phyloP scores from a whole-genome alignment of 768 basidiomycete species.

The Tylopilus sp. region DNA sequence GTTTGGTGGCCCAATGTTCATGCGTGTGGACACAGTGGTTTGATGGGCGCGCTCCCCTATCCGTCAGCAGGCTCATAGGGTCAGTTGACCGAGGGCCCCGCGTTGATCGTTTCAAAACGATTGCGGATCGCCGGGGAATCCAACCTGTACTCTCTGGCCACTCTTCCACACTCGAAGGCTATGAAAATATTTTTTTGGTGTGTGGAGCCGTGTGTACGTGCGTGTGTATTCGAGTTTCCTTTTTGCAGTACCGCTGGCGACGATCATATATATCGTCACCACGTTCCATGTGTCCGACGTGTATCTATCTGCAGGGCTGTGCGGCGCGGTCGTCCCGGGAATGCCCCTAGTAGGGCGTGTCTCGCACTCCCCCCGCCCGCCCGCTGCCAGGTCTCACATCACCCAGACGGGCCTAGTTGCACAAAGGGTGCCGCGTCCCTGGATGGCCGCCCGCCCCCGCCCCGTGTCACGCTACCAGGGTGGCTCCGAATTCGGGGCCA shows the following conservation, averaged over 20 bases:
- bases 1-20: not conserved
- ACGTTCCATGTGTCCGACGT: not conserved
- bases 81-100: not conserved
- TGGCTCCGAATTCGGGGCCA: no score
- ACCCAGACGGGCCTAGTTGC: no score
- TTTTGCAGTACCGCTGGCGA: not conserved
- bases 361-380: no score
- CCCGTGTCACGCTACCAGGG: no score
- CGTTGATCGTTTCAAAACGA: not conserved
- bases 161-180: not conserved
- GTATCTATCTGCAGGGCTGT: no score
- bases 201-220: no score
- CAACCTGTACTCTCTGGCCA: not conserved
- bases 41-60: constrained; percentile 10
- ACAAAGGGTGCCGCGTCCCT: no score
- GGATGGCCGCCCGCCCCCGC: no score
- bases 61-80: not conserved
- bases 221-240: no score
- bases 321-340: no score
- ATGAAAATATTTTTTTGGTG: not conserved
- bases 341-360: no score
- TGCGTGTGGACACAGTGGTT: not conserved
- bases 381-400: no score
- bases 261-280: not conserved
- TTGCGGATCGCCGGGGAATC: not conserved